Evolutionary conservation across 305 asterid species (phyloP), one percentile per base, ranked within the genome.

Genomic region (Fraxinus baroniana): DNA sequence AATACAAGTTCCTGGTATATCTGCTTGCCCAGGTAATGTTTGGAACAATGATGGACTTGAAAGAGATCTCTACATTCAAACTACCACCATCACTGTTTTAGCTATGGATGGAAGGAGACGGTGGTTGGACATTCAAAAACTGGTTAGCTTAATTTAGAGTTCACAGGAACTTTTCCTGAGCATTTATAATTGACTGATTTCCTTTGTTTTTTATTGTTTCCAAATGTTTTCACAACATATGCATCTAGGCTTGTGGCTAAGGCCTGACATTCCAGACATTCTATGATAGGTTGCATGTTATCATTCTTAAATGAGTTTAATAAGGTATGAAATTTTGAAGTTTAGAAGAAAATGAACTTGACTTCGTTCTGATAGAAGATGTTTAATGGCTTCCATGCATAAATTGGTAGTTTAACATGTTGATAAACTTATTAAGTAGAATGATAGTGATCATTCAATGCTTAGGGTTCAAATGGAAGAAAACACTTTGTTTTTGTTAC

Each of bases 101-200:
- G 98, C 98, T 33, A 94, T 94, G 99, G 99, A 96, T 88, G 99
- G 99, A 84, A 91, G 97, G 91, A 92, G 98, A 80, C 92, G 99
- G 76, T 96, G 98, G 99, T 83, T 96, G 92, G 99, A 96, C 93
- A 92, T 96, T 87, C 91, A 92, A 77, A 92, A 91, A 88, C 94
- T 93, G 94, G 99, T 96, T 80, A 90, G 94, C 86, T 77, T 87
- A 86, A 79, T 79, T 77, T 80, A 39, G 84, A 62, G 72, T 85
- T 87, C 78, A 88, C 37, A 22, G 41, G 64, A 76, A 66, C 39
- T 77, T 77, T 64, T 80, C 71, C 46, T 44, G 55, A 18, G 28
- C 76, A 32, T 86, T 36, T 81, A 20, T 75, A 20, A 62, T 75
- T 74, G 84, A 83, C 28, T 30, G 79, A 71, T 75, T 46, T 81